These are phyloP conservation scores for Hibiscus mutabilis DNA, from an alignment of 345 rosid genomes.

Conservation along the genomic window DNA sequence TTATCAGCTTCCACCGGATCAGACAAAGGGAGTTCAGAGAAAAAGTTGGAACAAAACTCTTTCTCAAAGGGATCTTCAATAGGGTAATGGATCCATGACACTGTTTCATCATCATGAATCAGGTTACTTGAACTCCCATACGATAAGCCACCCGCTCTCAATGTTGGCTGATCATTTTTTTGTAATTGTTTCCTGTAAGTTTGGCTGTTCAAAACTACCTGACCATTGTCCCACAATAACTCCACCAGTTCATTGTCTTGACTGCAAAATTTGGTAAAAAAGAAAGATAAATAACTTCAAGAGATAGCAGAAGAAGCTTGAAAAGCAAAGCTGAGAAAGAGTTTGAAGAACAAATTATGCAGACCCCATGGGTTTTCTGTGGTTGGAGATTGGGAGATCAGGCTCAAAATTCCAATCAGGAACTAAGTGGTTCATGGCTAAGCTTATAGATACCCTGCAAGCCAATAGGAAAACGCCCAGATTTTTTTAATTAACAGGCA, in stretches of 20 bases:
- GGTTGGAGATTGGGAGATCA: constrained; percentile 31
- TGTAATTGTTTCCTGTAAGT: constrained; percentile 32
- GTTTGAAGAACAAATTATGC: not conserved
- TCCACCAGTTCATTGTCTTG: constrained; percentile 54
- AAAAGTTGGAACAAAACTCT: constrained; percentile 47
- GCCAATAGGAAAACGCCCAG: constrained; percentile 3
- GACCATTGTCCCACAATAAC: constrained; percentile 63
- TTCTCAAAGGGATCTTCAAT: constrained; percentile 49
- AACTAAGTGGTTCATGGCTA: constrained; percentile 48
- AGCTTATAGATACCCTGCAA: constrained; percentile 12
- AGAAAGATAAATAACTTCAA: not conserved
- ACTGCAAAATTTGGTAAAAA: constrained; percentile 28
- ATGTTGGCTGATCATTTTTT: constrained; percentile 15
- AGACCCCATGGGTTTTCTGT: constrained; percentile 40
- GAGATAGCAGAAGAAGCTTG: not conserved
- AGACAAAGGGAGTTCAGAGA: constrained; percentile 28
- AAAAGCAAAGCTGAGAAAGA: not conserved
- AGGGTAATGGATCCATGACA: constrained; percentile 57
- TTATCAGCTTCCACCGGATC: constrained; percentile 14
- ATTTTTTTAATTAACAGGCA: not conserved
- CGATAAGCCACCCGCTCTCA: constrained; percentile 16
- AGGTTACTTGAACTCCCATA: constrained; percentile 29
- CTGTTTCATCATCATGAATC: constrained; percentile 53
- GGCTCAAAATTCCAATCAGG: constrained; percentile 54
- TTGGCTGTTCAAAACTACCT: constrained; percentile 56